Base-by-base conservation (phyloP, 192 early-diverging fungal species). In the Jimgerdemannia lactiflua region DNA sequence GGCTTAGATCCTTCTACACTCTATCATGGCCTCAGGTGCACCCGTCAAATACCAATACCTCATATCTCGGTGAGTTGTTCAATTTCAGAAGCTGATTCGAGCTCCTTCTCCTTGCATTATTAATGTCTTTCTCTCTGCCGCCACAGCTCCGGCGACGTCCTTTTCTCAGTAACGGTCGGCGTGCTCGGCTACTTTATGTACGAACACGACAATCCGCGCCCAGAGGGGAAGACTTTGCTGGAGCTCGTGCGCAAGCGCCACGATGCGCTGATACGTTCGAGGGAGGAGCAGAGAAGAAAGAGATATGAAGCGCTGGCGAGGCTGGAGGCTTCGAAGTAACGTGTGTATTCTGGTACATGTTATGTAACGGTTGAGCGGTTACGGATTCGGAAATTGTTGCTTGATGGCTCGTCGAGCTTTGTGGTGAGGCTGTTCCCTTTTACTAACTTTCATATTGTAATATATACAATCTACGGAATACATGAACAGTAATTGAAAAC, bases 131-230 rank as follows among this genome's bases (percentile, higher is more conserved):
- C 4, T 66, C 20, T 69, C 65, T 66, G 49, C 71, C n/a, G 40
- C 6, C 20, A 41, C 78, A 85, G 86, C 75, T 73, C 78, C 44
- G 88, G 88, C 14, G 88, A 89, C 70, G 73, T 88, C 65, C 73
- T 84, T 10, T 88, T 87, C 71, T 86, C 88, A 2, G 10, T 89
- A 11, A 78, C 80, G 42, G 84, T 87, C 17, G 88, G 86, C 39
- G 77, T 86, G 14, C 68, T 83, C 10, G 88, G 85, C 14, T 89
- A 89, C 70, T 85, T 86, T 79, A 66, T 88, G 8, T 87, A 88
- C 59, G 88, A 89, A 67, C 71, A 79, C 3, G 86, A 88, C 39
- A 83, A 89, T 72, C 84, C 86, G 4, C 59, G 84, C 42, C 74
- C 81, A 39, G 74, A 84, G 20, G 86, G 86, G 67, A 86, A 86